These are phyloP conservation scores for Oryza glumipatula DNA, from an alignment of 176 grass and related monocot species.

Conservation along the genomic window DNA sequence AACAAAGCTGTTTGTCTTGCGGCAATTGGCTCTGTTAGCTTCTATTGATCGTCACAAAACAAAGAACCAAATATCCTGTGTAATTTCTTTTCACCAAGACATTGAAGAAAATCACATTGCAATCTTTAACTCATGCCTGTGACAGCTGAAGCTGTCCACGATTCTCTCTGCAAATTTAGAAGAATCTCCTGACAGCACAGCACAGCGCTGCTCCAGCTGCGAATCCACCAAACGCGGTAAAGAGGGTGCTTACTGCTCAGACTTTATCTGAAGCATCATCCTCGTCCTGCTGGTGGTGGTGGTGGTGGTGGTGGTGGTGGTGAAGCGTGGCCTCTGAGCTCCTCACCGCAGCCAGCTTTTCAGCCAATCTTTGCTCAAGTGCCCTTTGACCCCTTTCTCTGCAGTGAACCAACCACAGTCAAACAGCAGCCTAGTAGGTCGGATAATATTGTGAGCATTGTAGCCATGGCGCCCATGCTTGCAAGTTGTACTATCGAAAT, in stretches of 20 bases:
- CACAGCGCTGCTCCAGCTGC: not conserved
- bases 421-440: not conserved
- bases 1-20: not conserved
- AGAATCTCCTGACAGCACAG: constrained; percentile 3
- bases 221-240: constrained; percentile 2
- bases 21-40: constrained; percentile 24
- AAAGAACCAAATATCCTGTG: not conserved
- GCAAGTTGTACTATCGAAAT: not conserved
- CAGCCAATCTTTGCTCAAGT: constrained; percentile 74
- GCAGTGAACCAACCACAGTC: constrained; percentile 23
- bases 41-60: not conserved
- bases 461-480: not conserved
- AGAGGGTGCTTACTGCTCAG: constrained; percentile 40
- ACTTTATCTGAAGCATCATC: constrained; percentile 66
- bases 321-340: constrained; percentile 32
- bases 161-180: not conserved
- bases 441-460: not conserved
- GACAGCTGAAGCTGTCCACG: not conserved
- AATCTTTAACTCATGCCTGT: not conserved
- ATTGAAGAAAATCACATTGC: not conserved
- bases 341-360: constrained; percentile 47
- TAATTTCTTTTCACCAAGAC: not conserved
- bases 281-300: constrained; percentile 1
- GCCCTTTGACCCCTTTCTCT: constrained; percentile 87
- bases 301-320: not conserved